Conservation (phyloP, 345 rosid genomes). For the Leavenworthia alabamica region DNA sequence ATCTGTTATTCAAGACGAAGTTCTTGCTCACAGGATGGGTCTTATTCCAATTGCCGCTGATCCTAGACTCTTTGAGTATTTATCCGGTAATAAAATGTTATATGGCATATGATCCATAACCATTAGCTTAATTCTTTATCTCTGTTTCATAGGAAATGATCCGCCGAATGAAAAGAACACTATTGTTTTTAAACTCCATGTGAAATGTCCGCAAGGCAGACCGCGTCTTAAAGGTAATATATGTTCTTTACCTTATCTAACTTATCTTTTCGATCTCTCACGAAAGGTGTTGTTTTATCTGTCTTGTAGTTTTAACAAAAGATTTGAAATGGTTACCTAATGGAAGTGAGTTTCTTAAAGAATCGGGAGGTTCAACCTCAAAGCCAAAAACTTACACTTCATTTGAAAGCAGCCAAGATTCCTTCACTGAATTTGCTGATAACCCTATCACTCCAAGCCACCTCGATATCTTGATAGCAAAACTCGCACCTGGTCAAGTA, state of each 20-base stretch:
- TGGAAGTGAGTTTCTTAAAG: conserved; percentile 74
- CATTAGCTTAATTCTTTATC: not conserved
- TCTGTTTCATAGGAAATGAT: conserved; percentile 49
- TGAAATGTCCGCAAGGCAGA: conserved; percentile 37
- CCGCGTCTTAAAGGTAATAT: conserved; percentile 54
- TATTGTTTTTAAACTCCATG: conserved; percentile 89
- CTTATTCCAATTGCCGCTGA: conserved; percentile 77
- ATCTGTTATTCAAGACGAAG: conserved; percentile 80
- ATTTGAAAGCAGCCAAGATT: conserved; percentile 58
- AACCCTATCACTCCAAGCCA: conserved; percentile 41
- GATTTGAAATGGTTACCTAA: conserved; percentile 76
- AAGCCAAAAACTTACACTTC: conserved; percentile 73
- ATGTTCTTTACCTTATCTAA: not conserved
- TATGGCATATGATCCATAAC: not conserved
- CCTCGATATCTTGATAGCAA: conserved; percentile 47
- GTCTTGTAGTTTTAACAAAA: conserved; percentile 57
- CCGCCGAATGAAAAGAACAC: conserved; percentile 83
- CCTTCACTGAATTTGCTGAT: conserved; percentile 46
- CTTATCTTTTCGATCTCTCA: not conserved
- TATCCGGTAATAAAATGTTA: conserved; percentile 52
- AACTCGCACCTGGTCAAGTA: conserved; percentile 45
- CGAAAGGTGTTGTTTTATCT: not conserved
- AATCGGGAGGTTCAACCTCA: conserved; percentile 37
- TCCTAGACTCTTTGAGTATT: conserved; percentile 78
- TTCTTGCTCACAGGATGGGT: conserved; percentile 92